A percentile compares a stretch with the other conserved stretches of the same genome.
phyloP scores from a whole-genome alignment of 139 green algal genomes.

The Chlamydomonas eustigma region DNA sequence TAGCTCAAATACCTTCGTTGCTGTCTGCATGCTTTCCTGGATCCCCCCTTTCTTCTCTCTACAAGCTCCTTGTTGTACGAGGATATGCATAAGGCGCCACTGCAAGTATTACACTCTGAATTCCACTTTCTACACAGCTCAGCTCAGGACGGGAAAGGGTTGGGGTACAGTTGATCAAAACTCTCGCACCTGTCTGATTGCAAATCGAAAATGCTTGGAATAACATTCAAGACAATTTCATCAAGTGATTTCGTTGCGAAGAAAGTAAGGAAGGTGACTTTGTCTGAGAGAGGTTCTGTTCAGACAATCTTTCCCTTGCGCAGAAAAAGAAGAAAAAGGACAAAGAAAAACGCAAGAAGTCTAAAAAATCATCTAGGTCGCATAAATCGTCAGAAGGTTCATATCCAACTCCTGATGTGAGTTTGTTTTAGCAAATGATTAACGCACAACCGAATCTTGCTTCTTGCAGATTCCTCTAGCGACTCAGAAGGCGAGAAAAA shows the following conservation, averaged over 20 bases:
- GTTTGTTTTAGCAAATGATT: background rate
- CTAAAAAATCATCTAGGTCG: background rate
- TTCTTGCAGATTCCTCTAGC: background rate
- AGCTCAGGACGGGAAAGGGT: no score
- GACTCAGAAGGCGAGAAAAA: background rate
- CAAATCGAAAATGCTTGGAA: background rate
- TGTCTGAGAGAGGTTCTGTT: background rate
- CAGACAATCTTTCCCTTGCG: background rate
- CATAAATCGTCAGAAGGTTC: background rate
- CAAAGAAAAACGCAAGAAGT: background rate
- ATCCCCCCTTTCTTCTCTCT: no score
- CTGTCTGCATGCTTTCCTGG: no score
- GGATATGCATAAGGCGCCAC: no score
- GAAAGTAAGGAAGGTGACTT: background rate
- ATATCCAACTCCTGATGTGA: background rate
- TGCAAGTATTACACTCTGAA: no score
- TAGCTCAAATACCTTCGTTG: no score
- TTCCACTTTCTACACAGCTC: no score
- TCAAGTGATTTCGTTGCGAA: background rate
- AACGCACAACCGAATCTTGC: background rate
- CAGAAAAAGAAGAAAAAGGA: conserved; percentile 5
- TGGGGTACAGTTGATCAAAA: no score
- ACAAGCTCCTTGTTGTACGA: no score
- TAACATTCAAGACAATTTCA: background rate
- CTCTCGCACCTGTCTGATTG: no score